Base-by-base conservation (phyloP, 73 alveolate species). In the Paramecium biaurelia region DNA sequence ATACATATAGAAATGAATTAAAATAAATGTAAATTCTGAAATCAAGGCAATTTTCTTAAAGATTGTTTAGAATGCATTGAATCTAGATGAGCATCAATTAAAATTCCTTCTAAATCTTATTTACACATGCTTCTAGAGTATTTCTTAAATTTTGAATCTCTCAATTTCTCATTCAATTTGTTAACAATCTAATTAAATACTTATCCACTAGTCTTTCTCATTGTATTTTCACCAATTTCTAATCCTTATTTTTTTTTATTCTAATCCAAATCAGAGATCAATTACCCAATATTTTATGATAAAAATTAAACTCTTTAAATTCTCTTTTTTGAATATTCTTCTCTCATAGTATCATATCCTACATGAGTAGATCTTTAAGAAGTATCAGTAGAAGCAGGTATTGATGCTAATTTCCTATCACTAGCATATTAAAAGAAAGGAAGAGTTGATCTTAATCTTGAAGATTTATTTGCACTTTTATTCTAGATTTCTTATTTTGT, bases 371-470 rank as follows among this genome's bases (percentile, higher is more conserved):
- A 79, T 47, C 90, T 79, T 34, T 79, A 15, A 11, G 90, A 79
- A 3, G 74, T 79, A 45, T 79, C 74, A 47, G 90, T 79, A 1
- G 90, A 79, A n/a, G 90, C 90, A 9, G 74, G 90, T 2, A 43
- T 79, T 6, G 90, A 79, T 79, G 90, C 90, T 24, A 79, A 47
- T 34, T 79, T 79, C 20, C 74, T 21, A 12, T 79, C 90, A 43
- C 63, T 79, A 10, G 90, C 90, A 79, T 79, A 79, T 79, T 79
- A 35, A 63, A 79, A 79, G 47, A 79, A 79, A 41, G 74, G 76
- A 20, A 47, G 18, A 14, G 70, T 30, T 5, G 45, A 41, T 79
- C 76, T 79, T 45, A 24, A 26, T 42, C 90, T 79, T 42, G 90
- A n/a, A 11, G 74, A 43, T 24, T 45, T 79, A 42, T 79, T 79